Evolutionary conservation across 345 rosid species (phyloP).

Genomic region (Boechera stricta): DNA sequence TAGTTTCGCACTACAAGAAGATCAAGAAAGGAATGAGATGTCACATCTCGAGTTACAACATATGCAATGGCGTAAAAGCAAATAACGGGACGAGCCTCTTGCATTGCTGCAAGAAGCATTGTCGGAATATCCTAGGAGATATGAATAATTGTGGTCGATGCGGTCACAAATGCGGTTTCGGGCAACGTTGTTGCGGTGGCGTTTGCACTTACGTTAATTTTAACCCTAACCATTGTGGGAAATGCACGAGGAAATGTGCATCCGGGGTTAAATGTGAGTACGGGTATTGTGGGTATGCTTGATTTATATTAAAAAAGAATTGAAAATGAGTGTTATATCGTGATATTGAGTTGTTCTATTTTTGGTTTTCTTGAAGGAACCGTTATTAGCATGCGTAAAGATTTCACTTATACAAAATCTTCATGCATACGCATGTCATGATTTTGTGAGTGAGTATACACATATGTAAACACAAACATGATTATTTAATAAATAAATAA

Average conservation of each 20-base stretch:
- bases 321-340: not conserved
- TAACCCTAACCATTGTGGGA: conserved; percentile 61
- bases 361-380: conserved; percentile 1
- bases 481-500: conserved; percentile 17
- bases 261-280: conserved; percentile 56
- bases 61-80: conserved; percentile 62
- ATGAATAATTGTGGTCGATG: conserved; percentile 71
- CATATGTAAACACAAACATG: conserved; percentile 25
- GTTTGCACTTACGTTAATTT: conserved; percentile 47
- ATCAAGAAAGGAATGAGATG: conserved; percentile 66
- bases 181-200: conserved; percentile 65
- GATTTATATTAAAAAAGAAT: not conserved
- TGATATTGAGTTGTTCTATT: conserved; percentile 26
- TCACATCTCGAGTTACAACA: conserved; percentile 36
- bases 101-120: conserved; percentile 76
- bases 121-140: conserved; percentile 65
- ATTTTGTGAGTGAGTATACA: conserved; percentile 32
- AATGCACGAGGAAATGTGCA: conserved; percentile 56
- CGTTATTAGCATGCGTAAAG: conserved; percentile 17
- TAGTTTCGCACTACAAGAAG: conserved; percentile 36
- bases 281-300: conserved; percentile 81
- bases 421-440: conserved; percentile 29
- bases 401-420: conserved; percentile 15
- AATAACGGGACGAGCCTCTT: conserved; percentile 67
- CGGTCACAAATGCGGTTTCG: conserved; percentile 57